Evolutionary conservation across 768 basidiomycete species (phyloP), one percentile per base, ranked within the genome.

Genomic region (Leucogyrophana mollusca): DNA sequence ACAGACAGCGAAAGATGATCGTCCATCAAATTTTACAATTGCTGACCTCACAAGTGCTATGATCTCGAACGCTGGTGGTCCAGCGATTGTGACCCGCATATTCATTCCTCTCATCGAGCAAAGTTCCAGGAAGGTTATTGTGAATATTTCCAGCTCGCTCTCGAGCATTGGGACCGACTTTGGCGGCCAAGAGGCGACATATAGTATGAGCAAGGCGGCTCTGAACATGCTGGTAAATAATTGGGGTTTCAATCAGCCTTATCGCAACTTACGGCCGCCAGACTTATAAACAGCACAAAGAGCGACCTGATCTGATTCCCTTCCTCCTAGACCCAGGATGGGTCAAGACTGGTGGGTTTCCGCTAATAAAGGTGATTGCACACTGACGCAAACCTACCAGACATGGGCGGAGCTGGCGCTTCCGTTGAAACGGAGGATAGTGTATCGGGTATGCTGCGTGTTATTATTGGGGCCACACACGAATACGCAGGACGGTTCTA

Each of bases 211-310:
- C 49, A 69, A 70, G 54, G 54, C 60, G n/a, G 66, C 65, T 14
- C 40, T 70, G 47, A 69, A 69, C 50, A 70, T 70, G 69, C 58
- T 69, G n/a, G 68, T 68, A 24, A 17, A n/a, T n/a, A n/a, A n/a
- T n/a, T n/a, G n/a, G n/a, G n/a, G n/a, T n/a, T n/a, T n/a, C n/a
- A n/a, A n/a, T n/a, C n/a, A n/a, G n/a, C n/a, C n/a, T 9, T 33
- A 33, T n/a, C 32, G 9, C 32, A 33, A n/a, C n/a, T 36, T 9
- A 33, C n/a, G 32, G 9, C 9, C n/a, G 9, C 9, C 32, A 67
- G 65, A 64, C 64, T 23, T 61, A 62, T 40, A 70, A 70, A 53
- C 65, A 67, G 43, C 55, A 59, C 9, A 61, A 47, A 40, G 62
- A 56, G 39, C 55, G 57, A 34, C 59, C 62, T 0, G 59, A 68